phyloP scores from a whole-genome alignment of 2,329 filamentous ascomycete genomes.

The Magnaporthiopsis poae region DNA sequence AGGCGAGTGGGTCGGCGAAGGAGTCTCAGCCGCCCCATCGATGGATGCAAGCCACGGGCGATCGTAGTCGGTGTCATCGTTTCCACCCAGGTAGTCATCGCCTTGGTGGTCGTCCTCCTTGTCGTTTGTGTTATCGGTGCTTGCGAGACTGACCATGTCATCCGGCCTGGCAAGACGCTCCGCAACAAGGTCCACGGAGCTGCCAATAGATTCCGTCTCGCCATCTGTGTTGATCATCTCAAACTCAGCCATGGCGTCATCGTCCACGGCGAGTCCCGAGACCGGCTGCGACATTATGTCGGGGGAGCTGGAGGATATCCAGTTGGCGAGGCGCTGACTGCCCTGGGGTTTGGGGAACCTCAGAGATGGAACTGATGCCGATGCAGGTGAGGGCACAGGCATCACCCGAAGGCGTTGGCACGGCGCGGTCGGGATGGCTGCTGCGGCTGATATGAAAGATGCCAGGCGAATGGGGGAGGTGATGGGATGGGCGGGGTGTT shows the following conservation, averaged over 20 bases:
- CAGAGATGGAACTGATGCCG: slow-evolving; percentile 38
- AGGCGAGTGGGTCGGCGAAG: not conserved
- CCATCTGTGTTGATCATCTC: slow-evolving; percentile 47
- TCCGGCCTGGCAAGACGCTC: slow-evolving; percentile 15
- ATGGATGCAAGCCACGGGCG: not conserved
- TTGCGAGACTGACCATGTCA: slow-evolving; percentile 22
- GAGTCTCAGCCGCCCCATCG: not conserved
- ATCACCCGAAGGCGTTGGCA: slow-evolving; percentile 11
- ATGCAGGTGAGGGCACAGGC: slow-evolving; percentile 17
- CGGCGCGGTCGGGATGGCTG: not conserved
- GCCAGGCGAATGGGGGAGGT: not conserved
- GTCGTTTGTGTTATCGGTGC: slow-evolving; percentile 34
- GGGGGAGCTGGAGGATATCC: slow-evolving; percentile 48
- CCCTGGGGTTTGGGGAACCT: slow-evolving; percentile 48
- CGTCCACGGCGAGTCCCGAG: slow-evolving; percentile 48
- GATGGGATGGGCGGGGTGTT: not conserved
- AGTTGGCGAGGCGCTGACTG: slow-evolving; percentile 46
- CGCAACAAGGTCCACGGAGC: slow-evolving; percentile 14
- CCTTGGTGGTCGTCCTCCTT: slow-evolving; percentile 31
- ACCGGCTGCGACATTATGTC: slow-evolving; percentile 39
- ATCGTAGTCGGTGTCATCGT: slow-evolving; percentile 10
- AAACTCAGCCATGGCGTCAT: slow-evolving; percentile 55
- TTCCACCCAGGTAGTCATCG: slow-evolving; percentile 24
- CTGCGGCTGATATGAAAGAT: not conserved
- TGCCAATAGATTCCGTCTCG: slow-evolving; percentile 32